Percentiles rank a stretch among this genome's conserved stretches.
These are phyloP conservation scores for Scedosporium dehoogii DNA, from an alignment of 2,329 filamentous ascomycete genomes.

Conservation along the genomic window DNA sequence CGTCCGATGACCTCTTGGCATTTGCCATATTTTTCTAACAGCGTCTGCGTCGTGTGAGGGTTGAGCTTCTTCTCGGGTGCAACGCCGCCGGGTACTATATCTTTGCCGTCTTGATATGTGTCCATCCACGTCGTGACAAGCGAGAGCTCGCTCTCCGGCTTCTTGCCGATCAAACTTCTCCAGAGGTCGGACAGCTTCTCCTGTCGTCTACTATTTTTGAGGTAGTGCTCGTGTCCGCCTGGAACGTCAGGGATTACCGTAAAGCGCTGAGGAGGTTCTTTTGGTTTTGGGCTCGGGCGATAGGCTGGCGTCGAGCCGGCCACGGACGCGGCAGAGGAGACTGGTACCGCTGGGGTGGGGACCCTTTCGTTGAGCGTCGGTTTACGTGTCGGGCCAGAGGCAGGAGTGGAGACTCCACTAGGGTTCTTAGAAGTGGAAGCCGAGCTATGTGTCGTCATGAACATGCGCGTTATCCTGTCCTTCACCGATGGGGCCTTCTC, in stretches of 20 bases:
- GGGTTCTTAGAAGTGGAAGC: slow-evolving; percentile 16
- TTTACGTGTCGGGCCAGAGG: slow-evolving; percentile 32
- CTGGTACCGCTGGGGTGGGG: slow-evolving; percentile 11
- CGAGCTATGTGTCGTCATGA: slow-evolving; percentile 45
- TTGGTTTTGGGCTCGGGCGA: slow-evolving; percentile 12
- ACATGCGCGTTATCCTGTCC: slow-evolving; percentile 55
- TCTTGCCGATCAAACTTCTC: slow-evolving; percentile 75
- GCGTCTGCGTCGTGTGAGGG: slow-evolving; percentile 57
- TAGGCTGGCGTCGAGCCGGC: slow-evolving; percentile 19
- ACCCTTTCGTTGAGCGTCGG: slow-evolving; percentile 31
- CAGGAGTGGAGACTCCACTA: slow-evolving; percentile 19
- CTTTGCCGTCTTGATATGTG: slow-evolving; percentile 37
- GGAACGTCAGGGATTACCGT: slow-evolving; percentile 38
- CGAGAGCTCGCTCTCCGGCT: slow-evolving; percentile 75
- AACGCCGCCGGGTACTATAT: slow-evolving; percentile 62
- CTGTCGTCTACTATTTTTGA: slow-evolving; percentile 83
- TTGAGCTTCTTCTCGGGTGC: slow-evolving; percentile 69
- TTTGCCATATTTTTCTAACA: slow-evolving; percentile 96
- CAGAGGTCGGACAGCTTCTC: slow-evolving; percentile 93
- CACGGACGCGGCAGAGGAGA: slow-evolving; percentile 17
- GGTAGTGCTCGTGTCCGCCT: slow-evolving; percentile 74
- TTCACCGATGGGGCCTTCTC: slow-evolving; percentile 51
- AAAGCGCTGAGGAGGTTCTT: slow-evolving; percentile 39
- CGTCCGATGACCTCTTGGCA: slow-evolving; percentile 95
- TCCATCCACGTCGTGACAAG: slow-evolving; percentile 95